Base-by-base conservation (phyloP, 2,329 filamentous ascomycete genomes). In the Grosmannia serpens region DNA sequence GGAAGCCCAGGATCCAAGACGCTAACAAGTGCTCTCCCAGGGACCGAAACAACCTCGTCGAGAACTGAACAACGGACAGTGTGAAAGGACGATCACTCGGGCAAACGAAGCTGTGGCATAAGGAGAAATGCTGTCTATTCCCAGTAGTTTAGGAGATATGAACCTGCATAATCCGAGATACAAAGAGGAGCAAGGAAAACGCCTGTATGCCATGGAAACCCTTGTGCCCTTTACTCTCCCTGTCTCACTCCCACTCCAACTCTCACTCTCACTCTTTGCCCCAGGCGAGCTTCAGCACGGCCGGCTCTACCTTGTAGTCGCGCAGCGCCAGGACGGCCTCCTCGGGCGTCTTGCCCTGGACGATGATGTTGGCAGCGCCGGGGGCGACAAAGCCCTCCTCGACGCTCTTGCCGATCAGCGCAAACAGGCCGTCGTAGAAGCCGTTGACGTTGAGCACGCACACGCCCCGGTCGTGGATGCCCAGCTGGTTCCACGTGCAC, bases 401-500 rank as follows among this genome's bases (percentile, higher is more conserved):
- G 5, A 94, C 86, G 10, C 88, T 85, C 63, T 83, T 88, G 67
- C 80, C 77, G 60, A 96, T 83, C 92, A 91, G 96, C 55, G 80
- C 73, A 60, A 96, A 71, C 62, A 99, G 75, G 0, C 91, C 91
- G 70, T 95, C 87, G 82, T 91, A 99, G 73, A 95, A 97, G 0
- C 91, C 90, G 58, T 91, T 85, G 29, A 96, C 80, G 70, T 97
- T 97, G 65, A 89, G 83, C 54, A 96, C 75, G 57, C 92, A 85
- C 52, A 97, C 85, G 4, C 87, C 88, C 55, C 81, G 78, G 65
- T 79, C 79, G 73, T 97, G 94, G 64, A 99, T 97, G 1, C 94
- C 92, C 55, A 99, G 75, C 75, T 97, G 94, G 72, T 96, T 97
- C 91, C 94, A 99, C 13, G 89, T 95, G 29, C 85, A 85, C 2